Evolutionary conservation across 352 stramenopile genomes (phyloP), one percentile per base, ranked within the genome.

Genomic region (Blastocystis sp.): DNA sequence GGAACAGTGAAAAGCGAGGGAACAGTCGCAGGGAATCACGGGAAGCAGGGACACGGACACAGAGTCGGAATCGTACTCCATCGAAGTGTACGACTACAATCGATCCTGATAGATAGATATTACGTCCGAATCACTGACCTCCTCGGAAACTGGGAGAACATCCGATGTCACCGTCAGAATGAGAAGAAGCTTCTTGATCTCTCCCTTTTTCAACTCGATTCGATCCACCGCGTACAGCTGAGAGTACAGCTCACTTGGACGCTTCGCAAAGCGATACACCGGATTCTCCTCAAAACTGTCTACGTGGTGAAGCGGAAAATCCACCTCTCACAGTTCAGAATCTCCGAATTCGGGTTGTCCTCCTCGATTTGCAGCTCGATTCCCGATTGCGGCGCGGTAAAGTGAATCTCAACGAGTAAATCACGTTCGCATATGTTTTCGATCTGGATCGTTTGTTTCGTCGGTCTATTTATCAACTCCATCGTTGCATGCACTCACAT

Each of bases 171-270:
- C 48, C 4, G 48, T 64, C 24, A 81, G 51, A 46, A 65, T 63
- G 4, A 81, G 51, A 29, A 61, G 27, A 21, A 81, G 27, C 11
- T 40, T 29, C 46, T 57, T 24, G 14, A 32, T 63, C 40, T 40
- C 34, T 38, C 69, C 69, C 21, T 64, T 49, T 44, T 81, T 64
- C 11, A 81, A 61, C 24, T 81, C 69, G 6, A 64, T 44, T 61
- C 56, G 61, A 51, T 65, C 38, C 16, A 64, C 29, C 27, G 21
- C 56, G 53, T 81, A 64, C 7, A 81, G n/a, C 27, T 64, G 36
- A 16, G 69, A 81, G 27, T 64, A 61, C 48, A 81, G 48, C 24
- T 81, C 69, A 64, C 63, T 61, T n/a, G 69, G 69, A 49, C 69
- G 29, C 42, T 46, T 29, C 21, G 69, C 69, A 65, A 48, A 81